Base-by-base conservation (phyloP, 441 rosid genomes). In the Eugenia klotzschiana region DNA sequence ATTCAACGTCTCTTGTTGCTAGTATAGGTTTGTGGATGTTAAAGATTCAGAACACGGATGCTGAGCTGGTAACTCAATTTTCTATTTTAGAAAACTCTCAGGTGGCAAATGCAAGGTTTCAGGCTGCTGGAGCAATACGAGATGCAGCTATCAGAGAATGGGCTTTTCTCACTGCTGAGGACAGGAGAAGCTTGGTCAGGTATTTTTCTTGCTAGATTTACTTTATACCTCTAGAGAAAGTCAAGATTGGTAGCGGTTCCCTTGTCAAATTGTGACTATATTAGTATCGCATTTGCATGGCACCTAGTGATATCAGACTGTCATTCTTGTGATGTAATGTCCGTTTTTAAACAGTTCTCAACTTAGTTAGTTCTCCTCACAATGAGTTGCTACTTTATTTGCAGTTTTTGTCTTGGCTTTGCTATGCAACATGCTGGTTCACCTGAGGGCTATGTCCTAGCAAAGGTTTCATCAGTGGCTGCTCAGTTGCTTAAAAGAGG, bases 61-160 rank as follows among this genome's bases (percentile, higher is more conserved):
- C 83, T 81, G 79, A 60, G 58, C 84, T 79, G 84, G 83, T 26
- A 85, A 79, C 27, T 60, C 58, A 25, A 80, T 58, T 60, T 26
- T 85, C 10, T 84, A 69, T 80, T 53, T 57, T 91, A 97, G 98
- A 94, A 86, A 94, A 97, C 88, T 95, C 99, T 87, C 98, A 92
- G 90, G 91, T 97, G 82, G 92, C 98, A 85, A 91, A 87, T 86
- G 99, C 99, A 79, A 94, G 98, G 89, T 95, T 97, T 90, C 98
- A 97, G 90, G 98, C 98, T 43, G 98, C 97, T 86, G 96, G 96
- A 64, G 98, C 97, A 72, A 93, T 97, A 86, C 96, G 93, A 33
- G 98, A 95, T 88, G 98, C 99, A 81, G 98, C 99, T 77, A 90
- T 94, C 55, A 92, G 98, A 90, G 99, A 97, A 88, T 97, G 99